A percentile compares a stretch with the other conserved stretches of the same genome.
These are phyloP conservation scores for Crithidia bombi DNA, from an alignment of 208 protist genomes.

Conservation along the genomic window DNA sequence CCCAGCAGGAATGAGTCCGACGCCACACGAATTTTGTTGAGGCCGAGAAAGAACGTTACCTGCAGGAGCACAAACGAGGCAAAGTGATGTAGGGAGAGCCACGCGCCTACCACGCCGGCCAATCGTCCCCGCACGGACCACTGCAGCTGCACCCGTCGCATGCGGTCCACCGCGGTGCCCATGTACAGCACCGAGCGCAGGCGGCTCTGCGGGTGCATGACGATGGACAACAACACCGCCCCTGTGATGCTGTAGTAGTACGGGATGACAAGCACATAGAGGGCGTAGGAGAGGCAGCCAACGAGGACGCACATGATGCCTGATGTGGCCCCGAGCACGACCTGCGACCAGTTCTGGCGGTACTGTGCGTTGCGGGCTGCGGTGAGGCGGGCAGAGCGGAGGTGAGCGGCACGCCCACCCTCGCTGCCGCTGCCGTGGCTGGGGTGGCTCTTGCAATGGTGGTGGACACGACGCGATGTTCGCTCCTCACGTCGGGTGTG, in stretches of 20 bases:
- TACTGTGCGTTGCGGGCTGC: constrained; percentile 17
- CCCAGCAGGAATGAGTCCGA: constrained; percentile 6
- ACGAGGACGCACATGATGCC: constrained; percentile 61
- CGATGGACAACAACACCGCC: constrained; percentile 64
- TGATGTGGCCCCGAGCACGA: constrained; percentile 55
- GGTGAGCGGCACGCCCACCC: too few relatives aligned
- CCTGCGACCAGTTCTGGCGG: constrained; percentile 44
- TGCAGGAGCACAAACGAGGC: constrained; percentile 55
- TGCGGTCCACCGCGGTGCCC: constrained; percentile 44
- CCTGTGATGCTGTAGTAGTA: constrained; percentile 59
- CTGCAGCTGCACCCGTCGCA: constrained; percentile 34
- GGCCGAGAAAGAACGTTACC: constrained; percentile 54
- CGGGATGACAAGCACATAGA: constrained; percentile 57
- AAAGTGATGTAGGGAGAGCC: constrained; percentile 50
- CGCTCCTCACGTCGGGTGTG: too few relatives aligned
- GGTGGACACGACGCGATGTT: too few relatives aligned
- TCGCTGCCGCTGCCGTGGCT: background rate
- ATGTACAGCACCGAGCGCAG: constrained; percentile 38
- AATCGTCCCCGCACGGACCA: constrained; percentile 43
- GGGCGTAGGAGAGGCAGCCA: constrained; percentile 38
- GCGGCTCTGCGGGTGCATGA: constrained; percentile 59
- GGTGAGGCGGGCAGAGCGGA: background rate
- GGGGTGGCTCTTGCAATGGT: too few relatives aligned
- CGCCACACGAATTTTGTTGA: constrained; percentile 56
- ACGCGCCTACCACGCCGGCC: constrained; percentile 43